A percentile compares a stretch with the other conserved stretches of the same genome.
These are phyloP conservation scores for Choiromyces venosus DNA, from an alignment of 495 filamentous ascomycete genomes.

Conservation along the genomic window DNA sequence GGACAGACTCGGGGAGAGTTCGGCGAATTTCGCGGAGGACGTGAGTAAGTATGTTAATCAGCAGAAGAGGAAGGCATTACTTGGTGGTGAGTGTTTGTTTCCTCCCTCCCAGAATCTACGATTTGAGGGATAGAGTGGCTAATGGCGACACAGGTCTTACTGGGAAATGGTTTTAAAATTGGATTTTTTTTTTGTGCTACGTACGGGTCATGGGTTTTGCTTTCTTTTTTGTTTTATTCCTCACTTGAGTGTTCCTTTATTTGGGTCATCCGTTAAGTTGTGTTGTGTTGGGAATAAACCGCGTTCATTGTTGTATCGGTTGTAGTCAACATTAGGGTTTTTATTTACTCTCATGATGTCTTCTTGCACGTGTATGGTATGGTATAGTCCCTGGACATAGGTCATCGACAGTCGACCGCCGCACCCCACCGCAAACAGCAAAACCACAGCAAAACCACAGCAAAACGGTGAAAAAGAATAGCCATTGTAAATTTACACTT, in stretches of 20 bases:
- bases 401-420: no score
- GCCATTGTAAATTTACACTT: no score
- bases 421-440: no score
- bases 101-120: conserved; percentile 48
- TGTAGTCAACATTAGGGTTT: neutral
- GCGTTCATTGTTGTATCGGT: neutral
- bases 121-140: conserved; percentile 7
- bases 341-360: neutral
- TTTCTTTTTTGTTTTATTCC: neutral
- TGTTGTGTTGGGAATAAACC: neutral
- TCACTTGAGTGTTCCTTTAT: neutral
- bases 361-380: neutral
- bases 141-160: conserved; percentile 24
- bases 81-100: conserved; percentile 55
- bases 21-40: conserved; percentile 74
- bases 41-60: conserved; percentile 76
- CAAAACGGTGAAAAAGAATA: no score
- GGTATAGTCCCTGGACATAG: no score
- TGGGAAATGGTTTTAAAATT: conserved; percentile 37
- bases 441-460: no score
- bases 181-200: neutral
- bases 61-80: conserved; percentile 76
- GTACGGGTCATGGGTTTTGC: neutral
- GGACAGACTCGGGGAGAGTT: conserved; percentile 71
- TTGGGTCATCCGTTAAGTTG: neutral